Base-by-base conservation (phyloP, 2,329 filamentous ascomycete genomes). In the Hypoxylon sp. region DNA sequence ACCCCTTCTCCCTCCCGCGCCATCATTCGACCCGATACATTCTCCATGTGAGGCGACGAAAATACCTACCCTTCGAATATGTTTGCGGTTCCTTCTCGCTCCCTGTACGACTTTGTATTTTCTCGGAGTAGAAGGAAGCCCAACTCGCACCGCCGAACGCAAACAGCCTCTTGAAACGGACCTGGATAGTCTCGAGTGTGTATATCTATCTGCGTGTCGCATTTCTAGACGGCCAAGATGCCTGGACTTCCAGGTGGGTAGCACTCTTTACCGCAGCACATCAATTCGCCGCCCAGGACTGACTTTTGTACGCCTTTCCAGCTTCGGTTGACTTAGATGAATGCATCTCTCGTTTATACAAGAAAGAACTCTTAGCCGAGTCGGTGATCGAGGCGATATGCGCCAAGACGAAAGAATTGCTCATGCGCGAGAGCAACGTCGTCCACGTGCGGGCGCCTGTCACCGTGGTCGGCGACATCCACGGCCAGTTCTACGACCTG, bases 371-470 rank as follows among this genome's bases (percentile, higher is more conserved):
- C 63, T 88, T 99, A 62, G 94, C 95, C 73, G 95, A 99, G 80
- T 97, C 94, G 43, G 94, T 99, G 70, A 94, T 99, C 79, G 95
- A 99, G 82, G 95, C 95, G 74, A 94, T 99, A 88, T 99, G 95
- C 82, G 94, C 95, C 79, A 99, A 99, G 79, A 95, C 96, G 20
- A 99, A 99, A 77, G 95, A 99, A 83, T 85, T 99, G 72, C 86
- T 99, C 71, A 99, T 99, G 95, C 94, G 96, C 77, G 95, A 99
- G 87, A 98, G 94, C 86, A 99, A 99, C 80, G 95, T 99, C 67
- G 95, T 99, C 64, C 95, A 99, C 78, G 96, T 99, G 67, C 89
- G 89, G 72, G 94, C 95, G 30, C 95, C 95, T 1, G 93, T 99
- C 62, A 99, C 95, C 15, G 95, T 99, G 8, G 95, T 99, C 39